A percentile compares a stretch with the other conserved stretches of the same genome.
These are phyloP conservation scores for Pyrenochaeta sp. DNA, from an alignment of 2,329 filamentous ascomycete species.

Conservation along the genomic window DNA sequence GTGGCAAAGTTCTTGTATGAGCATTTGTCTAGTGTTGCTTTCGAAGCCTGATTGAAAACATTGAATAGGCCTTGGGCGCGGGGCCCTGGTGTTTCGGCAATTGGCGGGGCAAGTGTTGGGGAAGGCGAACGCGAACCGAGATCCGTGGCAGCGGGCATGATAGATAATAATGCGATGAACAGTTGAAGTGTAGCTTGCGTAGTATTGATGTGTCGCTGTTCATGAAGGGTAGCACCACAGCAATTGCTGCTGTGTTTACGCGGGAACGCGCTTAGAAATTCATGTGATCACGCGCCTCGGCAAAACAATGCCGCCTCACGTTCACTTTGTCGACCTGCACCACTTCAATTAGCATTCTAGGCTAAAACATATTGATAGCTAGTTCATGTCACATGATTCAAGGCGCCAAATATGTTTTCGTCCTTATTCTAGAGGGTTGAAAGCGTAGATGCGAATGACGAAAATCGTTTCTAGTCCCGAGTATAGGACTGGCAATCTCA, in stretches of 20 bases:
- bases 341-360: too few species aligned
- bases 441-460: too few species aligned
- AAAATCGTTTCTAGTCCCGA: too few species aligned
- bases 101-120: constrained; percentile 61
- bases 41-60: constrained; percentile 67
- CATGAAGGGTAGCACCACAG: not conserved
- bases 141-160: constrained; percentile 42
- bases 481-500: too few species aligned
- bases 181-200: not conserved
- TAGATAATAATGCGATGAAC: constrained; percentile 14
- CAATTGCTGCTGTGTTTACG: constrained; percentile 19
- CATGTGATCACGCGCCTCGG: constrained; percentile 16
- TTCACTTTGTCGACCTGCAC: too few species aligned
- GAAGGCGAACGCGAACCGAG: constrained; percentile 56
- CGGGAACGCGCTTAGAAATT: constrained; percentile 14
- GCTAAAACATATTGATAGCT: too few species aligned
- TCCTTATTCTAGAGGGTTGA: too few species aligned
- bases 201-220: not conserved
- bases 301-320: not conserved
- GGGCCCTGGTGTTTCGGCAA: constrained; percentile 64
- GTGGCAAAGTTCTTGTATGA: constrained; percentile 68
- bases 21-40: constrained; percentile 68
- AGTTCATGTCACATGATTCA: too few species aligned
- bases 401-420: too few species aligned
- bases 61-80: constrained; percentile 68